A percentile compares a stretch with the other conserved stretches of the same genome.
These are phyloP conservation scores for Diplodia corticola DNA, from an alignment of 2,329 filamentous ascomycete genomes.

Conservation along the genomic window DNA sequence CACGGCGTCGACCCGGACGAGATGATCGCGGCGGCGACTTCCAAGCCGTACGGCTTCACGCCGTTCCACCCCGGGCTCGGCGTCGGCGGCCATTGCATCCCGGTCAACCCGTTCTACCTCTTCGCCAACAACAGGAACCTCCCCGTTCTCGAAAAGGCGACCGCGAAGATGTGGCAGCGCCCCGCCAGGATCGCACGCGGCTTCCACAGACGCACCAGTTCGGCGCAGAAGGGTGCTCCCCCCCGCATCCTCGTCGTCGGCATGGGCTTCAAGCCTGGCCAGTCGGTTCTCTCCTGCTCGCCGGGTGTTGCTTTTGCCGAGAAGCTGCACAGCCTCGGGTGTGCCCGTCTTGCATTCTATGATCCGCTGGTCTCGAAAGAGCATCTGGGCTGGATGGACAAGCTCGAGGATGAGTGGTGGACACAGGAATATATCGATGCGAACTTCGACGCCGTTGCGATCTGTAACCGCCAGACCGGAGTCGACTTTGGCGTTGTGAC, in stretches of 20 bases:
- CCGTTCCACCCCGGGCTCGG: constrained; percentile 51
- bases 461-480: constrained; percentile 47
- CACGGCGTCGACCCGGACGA: constrained; percentile 54
- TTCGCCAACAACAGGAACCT: constrained; percentile 46
- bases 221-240: not conserved
- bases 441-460: constrained; percentile 48
- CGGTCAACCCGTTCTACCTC: constrained; percentile 57
- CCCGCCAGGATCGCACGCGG: constrained; percentile 38
- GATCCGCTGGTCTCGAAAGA: constrained; percentile 49
- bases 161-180: constrained; percentile 45
- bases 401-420: constrained; percentile 46
- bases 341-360: constrained; percentile 47
- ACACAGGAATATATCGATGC: constrained; percentile 37
- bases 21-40: constrained; percentile 51
- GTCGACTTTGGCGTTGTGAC: constrained; percentile 46
- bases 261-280: constrained; percentile 54
- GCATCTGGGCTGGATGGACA: constrained; percentile 44
- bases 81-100: constrained; percentile 59
- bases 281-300: constrained; percentile 51
- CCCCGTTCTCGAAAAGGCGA: constrained; percentile 49
- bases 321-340: constrained; percentile 35
- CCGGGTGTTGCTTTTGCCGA: constrained; percentile 49
- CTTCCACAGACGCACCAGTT: constrained; percentile 11
- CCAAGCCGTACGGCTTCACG: constrained; percentile 54
- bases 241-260: constrained; percentile 55